Base-by-base conservation (phyloP, 2,329 filamentous ascomycete species). In the Verticillium alfalfae region DNA sequence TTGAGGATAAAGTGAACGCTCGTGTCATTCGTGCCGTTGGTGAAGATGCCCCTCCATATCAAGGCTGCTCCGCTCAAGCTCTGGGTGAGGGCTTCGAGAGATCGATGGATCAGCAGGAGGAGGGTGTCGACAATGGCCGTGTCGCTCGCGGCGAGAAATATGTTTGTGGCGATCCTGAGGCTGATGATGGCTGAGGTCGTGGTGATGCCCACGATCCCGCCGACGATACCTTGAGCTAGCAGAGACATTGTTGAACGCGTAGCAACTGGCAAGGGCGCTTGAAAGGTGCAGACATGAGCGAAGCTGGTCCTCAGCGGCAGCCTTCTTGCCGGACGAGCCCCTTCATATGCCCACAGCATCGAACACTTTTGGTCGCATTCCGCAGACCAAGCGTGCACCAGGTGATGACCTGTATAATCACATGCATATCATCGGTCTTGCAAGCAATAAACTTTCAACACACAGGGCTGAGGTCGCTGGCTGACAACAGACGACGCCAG, bases 171-270 rank as follows among this genome's bases (percentile, higher is more conserved):
- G 4, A 41, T 6, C 37, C n/a, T 26, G 12, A 58, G 56, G 56
- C 36, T 38, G 16, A 36, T 34, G 26, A 56, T 22, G 54, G 54
- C 54, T 10, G 54, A 56, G 15, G 34, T 56, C 16, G 54, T 56
- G 54, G 54, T 56, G 54, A 56, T 34, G 26, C 54, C 54, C 26
- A 56, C 54, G 54, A 56, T 56, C 13, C 54, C 54, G 10, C 54
- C 26, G 10, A 56, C 26, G 54, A 56, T 13, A 3, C 45, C 45
- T 18, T 52, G n/a, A 18, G 45, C 45, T 34, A 36, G 34, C 6
- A 22, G 2, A 7, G 54, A 66, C 68, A 69, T 69, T 22, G 4
- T 56, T 62, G 39, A 4, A 13, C 26, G 18, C 2, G 18, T 10
- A 52, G 45, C 10, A 52, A 12, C 36, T 26, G 22, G 26, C 26